Conservation (phyloP, 202 grass and related monocot species). For the Setaria viridis region DNA sequence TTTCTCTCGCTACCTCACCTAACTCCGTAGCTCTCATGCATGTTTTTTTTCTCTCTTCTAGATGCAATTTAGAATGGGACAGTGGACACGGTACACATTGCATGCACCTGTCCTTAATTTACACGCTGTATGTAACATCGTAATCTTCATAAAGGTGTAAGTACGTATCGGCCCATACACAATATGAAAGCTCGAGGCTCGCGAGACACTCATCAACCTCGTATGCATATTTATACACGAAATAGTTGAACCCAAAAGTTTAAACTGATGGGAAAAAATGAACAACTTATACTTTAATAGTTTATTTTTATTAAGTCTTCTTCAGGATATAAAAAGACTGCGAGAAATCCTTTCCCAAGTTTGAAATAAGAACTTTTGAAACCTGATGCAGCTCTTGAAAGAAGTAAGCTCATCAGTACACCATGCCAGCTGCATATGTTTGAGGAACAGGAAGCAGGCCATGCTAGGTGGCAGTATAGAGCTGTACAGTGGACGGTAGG, state of each 20-base stretch:
- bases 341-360: background rate
- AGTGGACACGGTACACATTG: background rate
- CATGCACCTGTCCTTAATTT: background rate
- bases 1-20: conserved; percentile 44
- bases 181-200: background rate
- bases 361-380: background rate
- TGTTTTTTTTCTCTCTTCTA: background rate
- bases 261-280: no score
- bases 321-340: background rate
- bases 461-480: background rate
- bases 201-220: no score
- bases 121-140: background rate
- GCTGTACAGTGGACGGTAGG: conserved; percentile 32
- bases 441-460: background rate
- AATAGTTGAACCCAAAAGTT: background rate
- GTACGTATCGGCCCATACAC: no score
- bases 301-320: background rate
- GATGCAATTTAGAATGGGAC: background rate
- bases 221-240: no score
- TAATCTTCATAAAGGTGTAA: background rate
- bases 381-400: background rate
- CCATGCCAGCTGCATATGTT: conserved; percentile 11
- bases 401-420: conserved; percentile 3
- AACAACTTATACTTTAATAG: no score
- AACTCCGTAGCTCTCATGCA: conserved; percentile 11